A percentile compares a stretch with the other conserved stretches of the same genome.
Conservation (phyloP, 805 yeast genomes). For the Candida succiphila region DNA sequence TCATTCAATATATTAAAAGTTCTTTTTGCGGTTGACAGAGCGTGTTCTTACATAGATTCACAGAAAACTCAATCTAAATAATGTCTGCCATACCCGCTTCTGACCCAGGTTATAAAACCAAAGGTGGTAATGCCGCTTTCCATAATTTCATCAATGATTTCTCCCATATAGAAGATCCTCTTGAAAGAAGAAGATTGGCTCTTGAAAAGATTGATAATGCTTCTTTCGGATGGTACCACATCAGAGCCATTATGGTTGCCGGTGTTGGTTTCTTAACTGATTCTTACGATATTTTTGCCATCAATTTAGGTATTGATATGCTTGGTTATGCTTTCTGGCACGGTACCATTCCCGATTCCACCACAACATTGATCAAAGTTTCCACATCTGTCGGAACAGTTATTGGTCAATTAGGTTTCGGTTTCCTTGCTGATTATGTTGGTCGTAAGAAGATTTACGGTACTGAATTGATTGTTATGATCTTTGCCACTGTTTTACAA, state of each 20-base stretch:
- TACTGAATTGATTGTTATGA: conserved; percentile 76
- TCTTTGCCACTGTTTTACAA: conserved; percentile 69
- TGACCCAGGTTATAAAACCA: conserved; percentile 27
- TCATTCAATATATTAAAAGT: too few relatives aligned
- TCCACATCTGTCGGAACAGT: conserved; percentile 93
- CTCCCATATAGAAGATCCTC: conserved; percentile 74
- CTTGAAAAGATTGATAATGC: conserved; percentile 77
- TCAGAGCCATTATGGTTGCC: conserved; percentile 75
- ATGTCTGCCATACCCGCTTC: too few relatives aligned
- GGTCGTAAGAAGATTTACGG: conserved; percentile 90
- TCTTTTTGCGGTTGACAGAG: too few relatives aligned
- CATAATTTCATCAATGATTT: conserved; percentile 74
- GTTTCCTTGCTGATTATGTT: conserved; percentile 66
- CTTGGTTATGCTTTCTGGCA: conserved; percentile 69
- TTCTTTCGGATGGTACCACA: conserved; percentile 71
- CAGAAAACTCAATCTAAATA: too few relatives aligned
- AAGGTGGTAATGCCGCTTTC: conserved; percentile 81
- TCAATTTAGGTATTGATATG: conserved; percentile 75
- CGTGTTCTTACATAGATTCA: too few relatives aligned
- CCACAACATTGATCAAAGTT: conserved; percentile 69
- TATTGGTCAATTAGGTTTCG: conserved; percentile 81
- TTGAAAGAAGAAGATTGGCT: conserved; percentile 81
- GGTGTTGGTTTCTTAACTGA: conserved; percentile 94
- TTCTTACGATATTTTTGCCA: conserved; percentile 87
- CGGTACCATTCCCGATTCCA: conserved; percentile 52